phyloP scores from a whole-genome alignment of 2,329 filamentous ascomycete genomes.

The Ophiognomonia clavigignenti-juglandacearum region DNA sequence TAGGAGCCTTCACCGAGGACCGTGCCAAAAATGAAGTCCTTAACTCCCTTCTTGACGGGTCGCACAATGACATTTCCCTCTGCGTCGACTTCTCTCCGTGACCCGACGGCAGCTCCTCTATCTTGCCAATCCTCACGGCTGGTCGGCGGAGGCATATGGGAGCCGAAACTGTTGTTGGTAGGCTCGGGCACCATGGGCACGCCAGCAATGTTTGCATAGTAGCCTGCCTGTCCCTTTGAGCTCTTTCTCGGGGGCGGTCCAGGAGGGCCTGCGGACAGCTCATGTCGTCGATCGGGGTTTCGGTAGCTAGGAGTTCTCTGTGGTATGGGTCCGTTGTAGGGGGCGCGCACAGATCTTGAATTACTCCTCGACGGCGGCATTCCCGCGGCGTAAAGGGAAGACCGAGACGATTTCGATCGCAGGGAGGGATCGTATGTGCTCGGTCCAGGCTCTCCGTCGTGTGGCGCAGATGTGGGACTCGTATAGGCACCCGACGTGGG shows the following conservation, averaged over 20 bases:
- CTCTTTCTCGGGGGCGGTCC: conserved; percentile 70
- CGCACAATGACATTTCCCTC: conserved; percentile 77
- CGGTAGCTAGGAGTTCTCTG: conserved; percentile 65
- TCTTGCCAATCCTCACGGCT: conserved; percentile 96
- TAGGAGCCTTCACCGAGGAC: conserved; percentile 95
- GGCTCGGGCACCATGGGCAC: conserved; percentile 34
- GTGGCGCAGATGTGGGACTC: conserved; percentile 22
- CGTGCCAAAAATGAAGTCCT: conserved; percentile 90
- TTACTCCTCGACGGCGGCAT: conserved; percentile 51
- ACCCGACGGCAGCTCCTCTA: conserved; percentile 79
- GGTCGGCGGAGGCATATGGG: conserved; percentile 38
- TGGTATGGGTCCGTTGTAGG: conserved; percentile 56
- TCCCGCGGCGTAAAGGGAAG: conserved; percentile 46
- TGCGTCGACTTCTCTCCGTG: conserved; percentile 78
- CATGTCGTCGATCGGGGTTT: conserved; percentile 49
- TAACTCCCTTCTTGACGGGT: conserved; percentile 92
- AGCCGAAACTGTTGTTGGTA: conserved; percentile 23
- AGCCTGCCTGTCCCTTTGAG: conserved; percentile 65
- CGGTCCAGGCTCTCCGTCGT: conserved; percentile 30
- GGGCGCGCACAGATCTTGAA: conserved; percentile 52
- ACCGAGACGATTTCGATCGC: conserved; percentile 53
- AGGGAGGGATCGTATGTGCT: conserved; percentile 28
- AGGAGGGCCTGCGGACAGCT: conserved; percentile 37
- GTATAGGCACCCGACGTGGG: conserved; percentile 29
- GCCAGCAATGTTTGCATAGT: conserved; percentile 41